Evolutionary conservation across 2,329 filamentous ascomycete species (phyloP).

Genomic region (Aspergillus tamarii): DNA sequence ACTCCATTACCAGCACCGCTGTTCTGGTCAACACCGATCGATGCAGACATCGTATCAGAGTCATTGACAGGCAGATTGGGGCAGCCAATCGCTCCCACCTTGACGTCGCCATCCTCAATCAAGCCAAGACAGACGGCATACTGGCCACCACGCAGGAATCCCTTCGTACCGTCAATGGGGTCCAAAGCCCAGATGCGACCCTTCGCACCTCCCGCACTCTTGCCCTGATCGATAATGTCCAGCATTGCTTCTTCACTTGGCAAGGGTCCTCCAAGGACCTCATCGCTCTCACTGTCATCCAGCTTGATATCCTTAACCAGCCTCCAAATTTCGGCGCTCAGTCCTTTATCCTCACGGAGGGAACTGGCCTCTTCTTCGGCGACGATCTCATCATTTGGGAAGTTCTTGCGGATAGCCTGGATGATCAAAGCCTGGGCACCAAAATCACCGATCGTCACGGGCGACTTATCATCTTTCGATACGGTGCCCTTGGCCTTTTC

Average conservation of each 20-base stretch:
- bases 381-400: conserved; percentile 88
- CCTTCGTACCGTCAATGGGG: conserved; percentile 97
- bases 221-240: conserved; percentile 60
- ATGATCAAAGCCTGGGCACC: conserved; percentile 97
- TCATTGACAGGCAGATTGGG: conserved; percentile 94
- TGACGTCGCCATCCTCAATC: conserved; percentile 90
- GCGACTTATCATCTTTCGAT: conserved; percentile 92
- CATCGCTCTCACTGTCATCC: conserved; percentile 65
- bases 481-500: conserved; percentile 93
- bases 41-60: conserved; percentile 67
- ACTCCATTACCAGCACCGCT: conserved; percentile 79
- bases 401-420: conserved; percentile 82
- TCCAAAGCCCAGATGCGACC: conserved; percentile 90
- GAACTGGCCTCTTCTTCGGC: conserved; percentile 90
- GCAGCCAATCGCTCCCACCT: conserved; percentile 91
- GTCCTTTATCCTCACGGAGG: conserved; percentile 69
- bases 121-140: conserved; percentile 94
- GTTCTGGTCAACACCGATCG: conserved; percentile 73
- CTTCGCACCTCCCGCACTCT: conserved; percentile 44
- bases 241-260: conserved; percentile 65
- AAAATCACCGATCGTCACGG: conserved; percentile 97
- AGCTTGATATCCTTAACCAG: conserved; percentile 75
- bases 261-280: conserved; percentile 70
- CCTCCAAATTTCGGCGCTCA: conserved; percentile 80
- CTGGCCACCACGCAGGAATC: conserved; percentile 92